These are phyloP conservation scores for Paecilomyces formosus DNA, from an alignment of 2,329 filamentous ascomycete species.

Conservation along the genomic window DNA sequence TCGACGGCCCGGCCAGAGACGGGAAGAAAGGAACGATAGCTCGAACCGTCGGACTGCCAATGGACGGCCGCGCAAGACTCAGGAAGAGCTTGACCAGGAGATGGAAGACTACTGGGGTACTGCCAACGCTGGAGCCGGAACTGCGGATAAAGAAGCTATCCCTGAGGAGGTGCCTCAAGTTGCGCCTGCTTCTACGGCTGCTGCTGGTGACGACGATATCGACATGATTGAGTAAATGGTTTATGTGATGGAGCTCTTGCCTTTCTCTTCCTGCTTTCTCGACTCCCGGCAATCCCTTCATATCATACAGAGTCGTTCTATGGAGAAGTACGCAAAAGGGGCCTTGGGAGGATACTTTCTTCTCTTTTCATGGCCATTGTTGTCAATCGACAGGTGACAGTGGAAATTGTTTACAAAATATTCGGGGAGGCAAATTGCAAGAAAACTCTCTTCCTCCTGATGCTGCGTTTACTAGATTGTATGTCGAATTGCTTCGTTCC, in stretches of 20 bases:
- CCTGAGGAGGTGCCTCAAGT: conserved; percentile 15
- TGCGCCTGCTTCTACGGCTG: conserved; percentile 23
- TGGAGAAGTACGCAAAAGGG: not conserved
- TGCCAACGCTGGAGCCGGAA: conserved; percentile 29
- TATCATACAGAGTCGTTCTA: not conserved
- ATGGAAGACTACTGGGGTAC: conserved; percentile 87
- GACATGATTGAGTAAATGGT: conserved; percentile 61
- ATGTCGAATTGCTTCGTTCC: not conserved
- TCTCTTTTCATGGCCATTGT: not conserved
- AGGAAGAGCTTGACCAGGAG: conserved; percentile 88
- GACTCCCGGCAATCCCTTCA: not conserved
- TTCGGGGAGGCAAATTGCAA: not conserved
- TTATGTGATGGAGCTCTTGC: not conserved
- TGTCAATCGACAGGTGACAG: not conserved
- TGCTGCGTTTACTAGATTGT: not conserved
- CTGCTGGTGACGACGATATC: conserved; percentile 48
- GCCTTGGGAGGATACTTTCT: not conserved
- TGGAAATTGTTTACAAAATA: not conserved
- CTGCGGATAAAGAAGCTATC: conserved; percentile 26
- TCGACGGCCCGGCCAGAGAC: conserved; percentile 38
- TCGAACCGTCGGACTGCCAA: conserved; percentile 41
- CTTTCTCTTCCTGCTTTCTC: not conserved
- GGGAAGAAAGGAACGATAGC: conserved; percentile 29
- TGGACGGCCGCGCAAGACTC: conserved; percentile 67
- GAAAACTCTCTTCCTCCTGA: not conserved